phyloP scores from a whole-genome alignment of 2,329 filamentous ascomycete species.

The Pyrenophora graminea region DNA sequence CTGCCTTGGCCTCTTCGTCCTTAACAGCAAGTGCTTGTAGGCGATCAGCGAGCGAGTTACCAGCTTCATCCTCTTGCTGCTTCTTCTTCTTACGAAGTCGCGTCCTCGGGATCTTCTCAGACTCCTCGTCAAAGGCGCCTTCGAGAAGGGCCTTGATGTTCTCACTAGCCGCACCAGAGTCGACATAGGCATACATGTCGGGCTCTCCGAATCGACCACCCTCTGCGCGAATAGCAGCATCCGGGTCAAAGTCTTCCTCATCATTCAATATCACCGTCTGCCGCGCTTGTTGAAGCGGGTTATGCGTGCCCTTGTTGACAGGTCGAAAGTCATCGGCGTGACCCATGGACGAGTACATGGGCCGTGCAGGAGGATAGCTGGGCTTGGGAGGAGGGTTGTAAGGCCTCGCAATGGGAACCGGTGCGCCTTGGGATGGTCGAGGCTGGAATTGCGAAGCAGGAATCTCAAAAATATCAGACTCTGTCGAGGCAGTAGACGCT shows the following conservation, averaged over 20 bases:
- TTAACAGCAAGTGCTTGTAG: slow-evolving; percentile 51
- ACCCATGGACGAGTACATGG: slow-evolving; percentile 58
- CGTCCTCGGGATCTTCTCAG: slow-evolving; percentile 58
- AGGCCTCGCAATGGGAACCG: slow-evolving; percentile 55
- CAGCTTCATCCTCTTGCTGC: slow-evolving; percentile 41
- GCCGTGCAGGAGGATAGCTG: slow-evolving; percentile 56
- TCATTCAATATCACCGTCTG: slow-evolving; percentile 50
- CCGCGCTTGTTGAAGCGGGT: slow-evolving; percentile 36
- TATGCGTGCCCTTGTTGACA: slow-evolving; percentile 35
- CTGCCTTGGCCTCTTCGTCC: slow-evolving; percentile 57
- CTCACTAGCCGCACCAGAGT: slow-evolving; percentile 71
- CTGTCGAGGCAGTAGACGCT: slow-evolving; percentile 28
- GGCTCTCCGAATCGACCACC: slow-evolving; percentile 56
- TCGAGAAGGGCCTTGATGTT: slow-evolving; percentile 83
- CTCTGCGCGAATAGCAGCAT: slow-evolving; percentile 52
- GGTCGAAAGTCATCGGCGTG: slow-evolving; percentile 48
- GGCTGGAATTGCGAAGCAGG: slow-evolving; percentile 41
- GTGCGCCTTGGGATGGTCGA: slow-evolving; percentile 28
- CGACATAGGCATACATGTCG: slow-evolving; percentile 66
- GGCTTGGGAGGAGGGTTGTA: slow-evolving; percentile 50
- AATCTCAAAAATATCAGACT: slow-evolving; percentile 44
- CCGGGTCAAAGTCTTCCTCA: slow-evolving; percentile 55
- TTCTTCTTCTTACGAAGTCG: slow-evolving; percentile 52
- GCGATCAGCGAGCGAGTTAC: slow-evolving; percentile 48
- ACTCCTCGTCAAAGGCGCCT: slow-evolving; percentile 76